phyloP scores from a whole-genome alignment of 352 stramenopile genomes.

The Pelagophyceae sp. region DNA sequence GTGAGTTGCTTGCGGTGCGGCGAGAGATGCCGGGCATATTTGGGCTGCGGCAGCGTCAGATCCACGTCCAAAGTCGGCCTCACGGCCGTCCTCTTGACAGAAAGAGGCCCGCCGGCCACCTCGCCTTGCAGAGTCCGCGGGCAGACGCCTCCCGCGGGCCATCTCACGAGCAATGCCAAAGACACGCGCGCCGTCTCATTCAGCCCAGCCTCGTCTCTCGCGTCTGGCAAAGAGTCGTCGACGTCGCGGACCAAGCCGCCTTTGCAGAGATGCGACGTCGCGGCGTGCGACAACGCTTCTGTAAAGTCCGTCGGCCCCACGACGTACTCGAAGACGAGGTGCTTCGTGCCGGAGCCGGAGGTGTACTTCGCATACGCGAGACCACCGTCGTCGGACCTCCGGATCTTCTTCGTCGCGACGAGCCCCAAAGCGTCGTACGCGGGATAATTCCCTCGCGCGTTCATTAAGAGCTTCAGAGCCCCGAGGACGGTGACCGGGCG shows the following conservation, averaged over 20 bases:
- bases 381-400: background rate
- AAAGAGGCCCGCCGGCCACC: background rate
- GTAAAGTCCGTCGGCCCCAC: conserved; percentile 45
- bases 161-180: background rate
- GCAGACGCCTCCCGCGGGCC: background rate
- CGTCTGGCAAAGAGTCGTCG: background rate
- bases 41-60: background rate
- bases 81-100: background rate
- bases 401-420: background rate
- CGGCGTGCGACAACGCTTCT: conserved; percentile 27
- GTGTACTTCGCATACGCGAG: conserved; percentile 40
- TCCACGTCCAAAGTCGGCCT: background rate
- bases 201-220: background rate
- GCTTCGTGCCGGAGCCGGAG: conserved; percentile 42
- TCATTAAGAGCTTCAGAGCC: background rate
- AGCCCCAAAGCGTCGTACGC: no score
- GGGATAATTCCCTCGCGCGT: background rate
- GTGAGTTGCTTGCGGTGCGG: background rate
- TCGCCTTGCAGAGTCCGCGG: background rate
- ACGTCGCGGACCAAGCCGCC: conserved; percentile 2
- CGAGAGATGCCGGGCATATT: background rate
- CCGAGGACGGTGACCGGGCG: background rate
- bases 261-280: background rate
- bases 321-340: conserved; percentile 51
- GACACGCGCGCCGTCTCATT: background rate